Evolutionary conservation across 1,284 basidiomycete genomes (phyloP).

Genomic region (Pseudozyma pruni): DNA sequence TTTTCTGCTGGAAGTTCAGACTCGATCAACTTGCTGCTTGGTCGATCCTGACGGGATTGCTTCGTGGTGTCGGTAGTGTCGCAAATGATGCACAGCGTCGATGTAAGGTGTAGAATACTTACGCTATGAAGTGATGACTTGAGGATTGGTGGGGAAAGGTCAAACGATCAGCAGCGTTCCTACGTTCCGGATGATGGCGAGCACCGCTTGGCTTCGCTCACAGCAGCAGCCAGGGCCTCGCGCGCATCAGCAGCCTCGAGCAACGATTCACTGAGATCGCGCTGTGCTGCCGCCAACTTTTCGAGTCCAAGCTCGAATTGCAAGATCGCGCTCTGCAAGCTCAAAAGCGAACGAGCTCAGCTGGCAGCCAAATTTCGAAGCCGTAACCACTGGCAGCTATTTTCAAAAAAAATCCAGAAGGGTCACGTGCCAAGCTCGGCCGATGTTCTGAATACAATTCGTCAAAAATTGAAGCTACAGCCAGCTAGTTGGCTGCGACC

Average conservation of each 20-base stretch:
- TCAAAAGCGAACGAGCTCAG: neutral
- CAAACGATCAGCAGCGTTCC: constrained; percentile 19
- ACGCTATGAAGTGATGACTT: constrained; percentile 46
- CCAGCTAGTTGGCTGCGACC: constrained; percentile 7
- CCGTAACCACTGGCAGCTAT: no score
- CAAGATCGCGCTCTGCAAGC: neutral
- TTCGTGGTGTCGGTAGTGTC: constrained; percentile 1
- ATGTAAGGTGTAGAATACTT: constrained; percentile 34
- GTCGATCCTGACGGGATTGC: neutral
- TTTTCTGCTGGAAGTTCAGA: no score
- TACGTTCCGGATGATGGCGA: constrained; percentile 40
- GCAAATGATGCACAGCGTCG: constrained; percentile 7
- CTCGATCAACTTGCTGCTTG: neutral
- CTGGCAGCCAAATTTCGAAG: neutral
- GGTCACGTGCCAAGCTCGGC: neutral
- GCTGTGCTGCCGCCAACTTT: constrained; percentile 1
- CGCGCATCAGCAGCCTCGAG: no score
- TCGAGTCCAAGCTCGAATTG: neutral
- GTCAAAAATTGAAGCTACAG: neutral
- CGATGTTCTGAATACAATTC: neutral
- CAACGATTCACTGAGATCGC: constrained; percentile 2
- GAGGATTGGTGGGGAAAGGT: constrained; percentile 52
- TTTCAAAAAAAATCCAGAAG: no score
- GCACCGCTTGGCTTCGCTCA: constrained; percentile 6
- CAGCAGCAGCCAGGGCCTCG: constrained; percentile 9